Evolutionary conservation across 306 rosid species (phyloP).

Genomic region (Acacia acuminata): DNA sequence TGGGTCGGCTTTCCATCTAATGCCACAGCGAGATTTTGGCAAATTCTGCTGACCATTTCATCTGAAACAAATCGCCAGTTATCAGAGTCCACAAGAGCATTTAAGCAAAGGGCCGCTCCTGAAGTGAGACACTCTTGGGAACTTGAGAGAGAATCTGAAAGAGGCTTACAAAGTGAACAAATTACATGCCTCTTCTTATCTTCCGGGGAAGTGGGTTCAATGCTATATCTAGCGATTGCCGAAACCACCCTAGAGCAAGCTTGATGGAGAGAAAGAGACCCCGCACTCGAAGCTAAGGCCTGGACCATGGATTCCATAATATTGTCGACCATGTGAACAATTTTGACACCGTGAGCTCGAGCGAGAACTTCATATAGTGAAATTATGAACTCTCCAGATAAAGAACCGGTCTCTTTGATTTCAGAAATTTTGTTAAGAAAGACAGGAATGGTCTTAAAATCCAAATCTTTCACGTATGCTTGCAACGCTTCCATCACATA

Average conservation of each 20-base stretch:
- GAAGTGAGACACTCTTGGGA: conserved; percentile 78
- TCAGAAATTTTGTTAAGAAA: conserved; percentile 95
- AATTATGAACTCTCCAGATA: conserved; percentile 75
- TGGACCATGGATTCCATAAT: conserved; percentile 78
- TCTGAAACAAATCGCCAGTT: conserved; percentile 89
- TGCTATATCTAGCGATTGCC: conserved; percentile 83
- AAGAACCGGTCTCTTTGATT: conserved; percentile 68
- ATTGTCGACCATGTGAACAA: conserved; percentile 70
- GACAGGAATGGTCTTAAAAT: conserved; percentile 67
- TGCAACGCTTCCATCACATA: conserved; percentile 80
- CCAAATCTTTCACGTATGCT: conserved; percentile 79
- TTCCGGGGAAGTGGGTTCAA: conserved; percentile 85
- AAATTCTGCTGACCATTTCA: conserved; percentile 83
- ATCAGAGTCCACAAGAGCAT: conserved; percentile 83
- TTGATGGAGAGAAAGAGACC: conserved; percentile 85
- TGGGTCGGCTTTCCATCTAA: conserved; percentile 74
- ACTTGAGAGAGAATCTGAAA: conserved; percentile 67
- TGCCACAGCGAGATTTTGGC: conserved; percentile 83
- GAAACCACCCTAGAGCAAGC: conserved; percentile 91
- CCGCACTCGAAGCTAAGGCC: conserved; percentile 82
- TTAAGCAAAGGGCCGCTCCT: conserved; percentile 87
- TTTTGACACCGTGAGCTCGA: conserved; percentile 78
- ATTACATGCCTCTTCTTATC: conserved; percentile 64
- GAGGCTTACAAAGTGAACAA: conserved; percentile 76
- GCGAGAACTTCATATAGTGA: conserved; percentile 89